These are phyloP conservation scores for Blastobotrys peoriensis DNA, from an alignment of 805 yeast genomes.

Conservation along the genomic window DNA sequence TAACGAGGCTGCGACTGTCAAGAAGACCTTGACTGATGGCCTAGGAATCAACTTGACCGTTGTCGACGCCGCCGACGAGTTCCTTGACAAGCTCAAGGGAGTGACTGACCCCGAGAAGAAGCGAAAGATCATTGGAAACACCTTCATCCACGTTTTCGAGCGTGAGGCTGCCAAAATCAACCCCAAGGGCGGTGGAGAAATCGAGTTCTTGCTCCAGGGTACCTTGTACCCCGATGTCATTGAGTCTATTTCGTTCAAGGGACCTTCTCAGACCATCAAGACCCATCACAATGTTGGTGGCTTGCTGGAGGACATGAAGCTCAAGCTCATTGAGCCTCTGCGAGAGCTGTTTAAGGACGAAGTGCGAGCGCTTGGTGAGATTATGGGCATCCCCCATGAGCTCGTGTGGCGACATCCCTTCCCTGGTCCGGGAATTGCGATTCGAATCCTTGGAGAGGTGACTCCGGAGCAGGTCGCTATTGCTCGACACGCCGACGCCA, in stretches of 20 bases:
- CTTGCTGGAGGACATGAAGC: conserved; percentile 93
- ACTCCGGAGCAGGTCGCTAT: conserved; percentile 88
- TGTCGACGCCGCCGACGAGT: conserved; percentile 89
- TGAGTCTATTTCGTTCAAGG: conserved; percentile 97
- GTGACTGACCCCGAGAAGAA: conserved; percentile 98
- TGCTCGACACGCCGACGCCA: conserved; percentile 95
- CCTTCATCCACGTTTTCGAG: conserved; percentile 95
- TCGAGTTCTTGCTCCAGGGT: conserved; percentile 92
- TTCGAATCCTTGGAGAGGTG: conserved; percentile 96
- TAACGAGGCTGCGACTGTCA: conserved; percentile 85
- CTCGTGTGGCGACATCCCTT: conserved; percentile 99
- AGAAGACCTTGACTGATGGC: conserved; percentile 85
- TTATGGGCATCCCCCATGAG: conserved; percentile 92
- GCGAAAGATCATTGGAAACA: conserved; percentile 97
- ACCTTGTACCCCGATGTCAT: conserved; percentile 98
- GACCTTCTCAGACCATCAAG: conserved; percentile 98
- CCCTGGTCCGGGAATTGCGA: conserved; percentile 99
- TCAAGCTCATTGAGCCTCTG: conserved; percentile 96
- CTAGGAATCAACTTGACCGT: conserved; percentile 92
- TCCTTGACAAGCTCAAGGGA: conserved; percentile 79
- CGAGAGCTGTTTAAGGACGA: conserved; percentile 99
- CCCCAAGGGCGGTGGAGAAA: conserved; percentile 83
- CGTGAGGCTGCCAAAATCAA: conserved; percentile 88
- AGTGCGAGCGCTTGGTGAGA: conserved; percentile 92
- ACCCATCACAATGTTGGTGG: conserved; percentile 99